Percentiles rank a stretch among this genome's conserved stretches.
Evolutionary conservation across 352 stramenopile genomes (phyloP).

Genomic region (Globisporangium cylindrosporum): DNA sequence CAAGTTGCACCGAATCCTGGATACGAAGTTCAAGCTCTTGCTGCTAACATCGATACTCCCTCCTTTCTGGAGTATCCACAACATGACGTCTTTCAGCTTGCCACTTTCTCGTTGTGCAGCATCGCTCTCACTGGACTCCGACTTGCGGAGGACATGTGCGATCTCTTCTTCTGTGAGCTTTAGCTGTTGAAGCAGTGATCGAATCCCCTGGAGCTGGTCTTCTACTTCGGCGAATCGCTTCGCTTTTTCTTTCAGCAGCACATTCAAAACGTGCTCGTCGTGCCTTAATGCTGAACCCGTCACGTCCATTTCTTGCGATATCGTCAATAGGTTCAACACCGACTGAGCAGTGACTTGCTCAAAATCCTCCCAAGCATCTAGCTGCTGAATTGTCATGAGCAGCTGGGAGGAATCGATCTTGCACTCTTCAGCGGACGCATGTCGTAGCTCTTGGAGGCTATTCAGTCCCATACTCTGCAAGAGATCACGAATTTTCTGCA

Average conservation of each 20-base stretch:
- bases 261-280: slow-evolving; percentile 41
- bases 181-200: slow-evolving; percentile 36
- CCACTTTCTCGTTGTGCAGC: slow-evolving; percentile 4
- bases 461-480: slow-evolving; percentile 36
- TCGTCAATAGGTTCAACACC: slow-evolving; percentile 12
- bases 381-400: slow-evolving; percentile 11
- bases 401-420: slow-evolving; percentile 17
- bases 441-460: slow-evolving; percentile 35
- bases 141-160: slow-evolving; percentile 24
- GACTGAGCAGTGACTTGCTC: slow-evolving; percentile 17
- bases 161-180: slow-evolving; percentile 50
- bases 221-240: slow-evolving; percentile 57
- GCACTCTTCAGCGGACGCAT: slow-evolving; percentile 33
- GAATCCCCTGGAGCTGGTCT: slow-evolving; percentile 38
- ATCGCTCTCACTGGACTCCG: slow-evolving; percentile 10
- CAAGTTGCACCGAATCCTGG: slow-evolving; percentile 25
- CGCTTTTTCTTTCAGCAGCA: slow-evolving; percentile 59
- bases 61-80: slow-evolving; percentile 42
- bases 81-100: slow-evolving; percentile 24
- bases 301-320: slow-evolving; percentile 19
- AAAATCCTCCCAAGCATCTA: slow-evolving; percentile 26
- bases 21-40: slow-evolving; percentile 29
- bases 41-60: slow-evolving; percentile 46
- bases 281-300: slow-evolving; percentile 26
- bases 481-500: slow-evolving; percentile 38